A percentile compares a stretch with the other conserved stretches of the same genome.
phyloP scores from a whole-genome alignment of 2,329 filamentous ascomycete species.

The Chrysoporthe puriensis region DNA sequence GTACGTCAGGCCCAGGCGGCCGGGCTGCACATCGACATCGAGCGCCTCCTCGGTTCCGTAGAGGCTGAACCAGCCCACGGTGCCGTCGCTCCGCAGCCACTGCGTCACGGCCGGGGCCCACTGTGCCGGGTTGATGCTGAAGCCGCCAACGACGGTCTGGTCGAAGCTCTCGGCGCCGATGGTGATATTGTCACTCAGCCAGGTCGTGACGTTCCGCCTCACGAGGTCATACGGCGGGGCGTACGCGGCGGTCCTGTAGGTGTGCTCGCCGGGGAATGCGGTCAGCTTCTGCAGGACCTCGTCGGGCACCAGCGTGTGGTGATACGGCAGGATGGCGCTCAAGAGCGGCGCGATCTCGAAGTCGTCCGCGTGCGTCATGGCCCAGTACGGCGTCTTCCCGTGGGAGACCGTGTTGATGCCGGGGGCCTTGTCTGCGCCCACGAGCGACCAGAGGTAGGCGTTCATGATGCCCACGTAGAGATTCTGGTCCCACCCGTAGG shows the following conservation, averaged over 20 bases:
- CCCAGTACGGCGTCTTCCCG: constrained; percentile 39
- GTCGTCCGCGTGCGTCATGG: constrained; percentile 63
- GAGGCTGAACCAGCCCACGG: constrained; percentile 23
- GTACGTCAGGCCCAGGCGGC: constrained; percentile 54
- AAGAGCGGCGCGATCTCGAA: constrained; percentile 62
- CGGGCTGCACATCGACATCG: constrained; percentile 45
- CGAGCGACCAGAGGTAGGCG: constrained; percentile 61
- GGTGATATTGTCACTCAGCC: constrained; percentile 58
- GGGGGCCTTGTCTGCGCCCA: constrained; percentile 51
- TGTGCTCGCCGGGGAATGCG: constrained; percentile 56
- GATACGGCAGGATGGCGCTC: constrained; percentile 55
- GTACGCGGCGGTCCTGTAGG: constrained; percentile 55
- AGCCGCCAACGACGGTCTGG: constrained; percentile 59
- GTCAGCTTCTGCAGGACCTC: constrained; percentile 45
- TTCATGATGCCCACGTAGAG: constrained; percentile 62
- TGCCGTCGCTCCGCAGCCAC: constrained; percentile 46
- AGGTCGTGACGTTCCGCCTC: constrained; percentile 62
- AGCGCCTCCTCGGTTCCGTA: constrained; percentile 46
- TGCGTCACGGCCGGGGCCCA: constrained; percentile 66
- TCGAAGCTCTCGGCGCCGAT: constrained; percentile 64
- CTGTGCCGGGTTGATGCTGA: constrained; percentile 51
- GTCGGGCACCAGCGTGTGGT: constrained; percentile 50
- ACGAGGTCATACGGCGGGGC: constrained; percentile 62
- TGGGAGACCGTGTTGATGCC: constrained; percentile 39
- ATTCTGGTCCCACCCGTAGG: constrained; percentile 68